These are phyloP conservation scores for Paraconiothyrium brasiliense DNA, from an alignment of 2,329 filamentous ascomycete species.

Conservation along the genomic window DNA sequence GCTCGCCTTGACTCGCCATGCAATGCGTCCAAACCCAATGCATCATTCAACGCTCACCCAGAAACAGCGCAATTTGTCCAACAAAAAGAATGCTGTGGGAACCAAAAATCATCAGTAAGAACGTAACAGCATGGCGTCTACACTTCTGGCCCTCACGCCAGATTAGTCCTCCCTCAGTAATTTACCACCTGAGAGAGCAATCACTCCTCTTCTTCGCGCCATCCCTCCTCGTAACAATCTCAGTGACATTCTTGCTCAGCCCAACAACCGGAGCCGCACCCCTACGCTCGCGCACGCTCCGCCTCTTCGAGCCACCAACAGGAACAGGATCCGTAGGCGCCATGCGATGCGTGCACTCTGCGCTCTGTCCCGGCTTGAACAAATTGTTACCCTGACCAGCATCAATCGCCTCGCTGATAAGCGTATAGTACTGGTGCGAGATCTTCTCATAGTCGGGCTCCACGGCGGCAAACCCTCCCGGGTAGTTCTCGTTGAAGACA, in stretches of 20 bases:
- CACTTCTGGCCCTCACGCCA: neutral
- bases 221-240: neutral
- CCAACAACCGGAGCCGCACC: slow-evolving; percentile 6
- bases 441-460: slow-evolving; percentile 16
- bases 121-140: too few species aligned
- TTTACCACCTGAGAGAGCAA: slow-evolving; percentile 4
- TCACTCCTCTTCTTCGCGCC: neutral
- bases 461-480: slow-evolving; percentile 19
- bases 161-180: neutral
- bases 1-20: too few species aligned
- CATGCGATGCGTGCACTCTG: slow-evolving; percentile 12
- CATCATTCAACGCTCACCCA: too few species aligned
- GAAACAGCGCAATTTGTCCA: too few species aligned
- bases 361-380: slow-evolving; percentile 11
- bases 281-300: neutral
- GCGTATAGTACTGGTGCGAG: slow-evolving; percentile 10
- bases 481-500: slow-evolving; percentile 26
- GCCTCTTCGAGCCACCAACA: slow-evolving; percentile 6
- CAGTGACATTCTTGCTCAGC: neutral
- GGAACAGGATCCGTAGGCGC: slow-evolving; percentile 4
- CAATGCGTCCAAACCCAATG: too few species aligned
- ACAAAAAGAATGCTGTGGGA: too few species aligned
- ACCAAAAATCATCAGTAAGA: too few species aligned
- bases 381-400: slow-evolving; percentile 8
- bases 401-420: slow-evolving; percentile 13